These are phyloP conservation scores for Naganishia friedmannii DNA, from an alignment of 768 basidiomycete genomes.

Conservation along the genomic window DNA sequence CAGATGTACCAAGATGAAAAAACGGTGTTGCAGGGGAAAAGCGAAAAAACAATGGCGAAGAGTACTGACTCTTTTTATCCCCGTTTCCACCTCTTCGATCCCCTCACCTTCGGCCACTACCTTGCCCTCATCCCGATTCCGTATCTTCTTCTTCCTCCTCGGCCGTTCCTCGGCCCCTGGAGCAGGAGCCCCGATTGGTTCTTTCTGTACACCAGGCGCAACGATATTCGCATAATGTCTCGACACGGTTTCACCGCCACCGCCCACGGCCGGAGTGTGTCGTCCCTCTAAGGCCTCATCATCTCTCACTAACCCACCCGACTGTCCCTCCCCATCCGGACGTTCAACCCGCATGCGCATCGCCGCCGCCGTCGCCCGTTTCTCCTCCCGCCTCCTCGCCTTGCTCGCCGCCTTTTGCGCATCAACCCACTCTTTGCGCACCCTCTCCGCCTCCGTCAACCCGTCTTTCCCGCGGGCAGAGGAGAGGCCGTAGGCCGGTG, in stretches of 20 bases:
- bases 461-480: slow-evolving; percentile 31
- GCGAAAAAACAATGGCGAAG: not conserved
- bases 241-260: not conserved
- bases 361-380: not conserved
- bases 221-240: not conserved
- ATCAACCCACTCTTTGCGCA: slow-evolving; percentile 65
- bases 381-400: slow-evolving; percentile 57
- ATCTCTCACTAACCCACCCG: no score
- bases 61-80: not conserved
- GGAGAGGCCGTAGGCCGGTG: slow-evolving; percentile 21
- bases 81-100: not conserved
- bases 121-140: not conserved
- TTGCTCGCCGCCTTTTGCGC: slow-evolving; percentile 78
- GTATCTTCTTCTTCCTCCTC: not conserved
- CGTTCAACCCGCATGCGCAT: no score
- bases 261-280: not conserved
- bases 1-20: no score
- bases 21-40: not conserved
- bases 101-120: not conserved
- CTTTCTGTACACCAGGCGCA: not conserved
- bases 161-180: not conserved
- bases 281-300: no score
- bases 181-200: not conserved
- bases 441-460: slow-evolving; percentile 61
- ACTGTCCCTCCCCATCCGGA: no score